These are phyloP conservation scores for Tulasnella calospora DNA, from an alignment of 768 basidiomycete genomes.

Conservation along the genomic window DNA sequence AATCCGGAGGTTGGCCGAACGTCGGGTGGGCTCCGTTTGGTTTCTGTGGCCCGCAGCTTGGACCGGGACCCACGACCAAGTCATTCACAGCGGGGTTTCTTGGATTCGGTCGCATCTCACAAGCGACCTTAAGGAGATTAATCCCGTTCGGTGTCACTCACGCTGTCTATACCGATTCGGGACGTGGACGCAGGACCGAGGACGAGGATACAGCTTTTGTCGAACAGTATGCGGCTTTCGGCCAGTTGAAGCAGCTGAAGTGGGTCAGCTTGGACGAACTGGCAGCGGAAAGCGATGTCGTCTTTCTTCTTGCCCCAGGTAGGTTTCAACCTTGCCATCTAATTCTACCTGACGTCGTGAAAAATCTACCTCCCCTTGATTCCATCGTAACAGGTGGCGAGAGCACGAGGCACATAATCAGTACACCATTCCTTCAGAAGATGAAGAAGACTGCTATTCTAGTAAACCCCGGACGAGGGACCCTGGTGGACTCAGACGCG, in stretches of 20 bases:
- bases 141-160: slow-evolving; percentile 75
- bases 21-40: slow-evolving; percentile 76
- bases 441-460: slow-evolving; percentile 85
- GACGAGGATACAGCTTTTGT: slow-evolving; percentile 3
- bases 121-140: slow-evolving; percentile 73
- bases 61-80: slow-evolving; percentile 41
- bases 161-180: slow-evolving; percentile 56
- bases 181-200: slow-evolving; percentile 37
- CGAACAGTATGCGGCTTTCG: slow-evolving; percentile 32
- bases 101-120: slow-evolving; percentile 92
- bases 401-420: slow-evolving; percentile 63
- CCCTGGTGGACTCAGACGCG: slow-evolving; percentile 85
- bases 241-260: slow-evolving; percentile 39
- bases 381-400: slow-evolving; percentile 19
- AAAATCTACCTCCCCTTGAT: not conserved
- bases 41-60: slow-evolving; percentile 72
- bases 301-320: slow-evolving; percentile 62
- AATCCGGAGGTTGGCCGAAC: slow-evolving; percentile 74
- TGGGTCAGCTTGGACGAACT: slow-evolving; percentile 63
- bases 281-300: slow-evolving; percentile 71
- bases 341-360: not conserved
- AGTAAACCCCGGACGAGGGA: slow-evolving; percentile 81
- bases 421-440: slow-evolving; percentile 61
- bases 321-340: not conserved
- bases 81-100: slow-evolving; percentile 77